Evolutionary conservation across 768 basidiomycete species (phyloP).

Genomic region (Boletus rex-veris): DNA sequence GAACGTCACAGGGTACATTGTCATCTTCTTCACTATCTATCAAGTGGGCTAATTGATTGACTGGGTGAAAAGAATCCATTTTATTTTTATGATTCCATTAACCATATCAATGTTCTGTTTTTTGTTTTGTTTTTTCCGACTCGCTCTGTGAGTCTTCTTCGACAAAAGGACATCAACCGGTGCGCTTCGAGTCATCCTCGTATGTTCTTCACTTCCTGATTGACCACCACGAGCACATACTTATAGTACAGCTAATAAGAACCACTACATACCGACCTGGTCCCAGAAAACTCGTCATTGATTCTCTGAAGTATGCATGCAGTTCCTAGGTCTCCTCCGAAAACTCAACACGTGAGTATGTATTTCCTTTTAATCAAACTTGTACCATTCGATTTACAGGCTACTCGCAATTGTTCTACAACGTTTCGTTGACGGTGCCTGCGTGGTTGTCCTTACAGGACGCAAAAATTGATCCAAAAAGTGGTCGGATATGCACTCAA

Average conservation of each 20-base stretch:
- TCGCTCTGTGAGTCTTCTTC: conserved; percentile 78
- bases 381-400: no score
- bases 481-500: conserved; percentile 84
- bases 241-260: no score
- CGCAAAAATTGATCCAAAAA: conserved; percentile 85
- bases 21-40: no score
- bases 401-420: no score
- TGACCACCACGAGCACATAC: no score
- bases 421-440: no score
- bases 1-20: conserved; percentile 76
- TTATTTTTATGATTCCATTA: conserved; percentile 65
- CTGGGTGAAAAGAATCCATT: no score
- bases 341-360: conserved; percentile 58
- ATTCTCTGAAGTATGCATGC: conserved; percentile 75
- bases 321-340: conserved; percentile 59
- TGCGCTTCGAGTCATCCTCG: conserved; percentile 21
- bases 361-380: not conserved
- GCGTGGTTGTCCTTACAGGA: conserved; percentile 37
- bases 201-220: no score
- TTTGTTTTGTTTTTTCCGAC: no score
- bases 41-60: not conserved
- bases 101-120: conserved; percentile 87
- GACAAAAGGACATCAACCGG: conserved; percentile 52
- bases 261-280: not conserved
- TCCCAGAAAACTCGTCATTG: conserved; percentile 19